Percentiles rank a stretch among this genome's conserved stretches.
Evolutionary conservation across 305 asterid species (phyloP).

Genomic region (Rubia peregrina): DNA sequence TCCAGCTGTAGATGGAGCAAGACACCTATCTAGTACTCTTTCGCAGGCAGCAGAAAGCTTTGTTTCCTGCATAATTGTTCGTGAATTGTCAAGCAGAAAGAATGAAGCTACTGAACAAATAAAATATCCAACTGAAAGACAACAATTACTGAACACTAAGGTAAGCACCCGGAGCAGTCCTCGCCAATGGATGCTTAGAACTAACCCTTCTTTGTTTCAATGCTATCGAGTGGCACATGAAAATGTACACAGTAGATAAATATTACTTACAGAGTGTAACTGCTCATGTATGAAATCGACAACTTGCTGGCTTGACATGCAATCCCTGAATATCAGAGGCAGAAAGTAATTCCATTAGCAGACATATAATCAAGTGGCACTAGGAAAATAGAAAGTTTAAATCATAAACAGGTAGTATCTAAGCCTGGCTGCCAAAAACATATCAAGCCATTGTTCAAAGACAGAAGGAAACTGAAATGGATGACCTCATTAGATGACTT

Average conservation of each 20-base stretch:
- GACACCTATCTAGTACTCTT: slow-evolving; percentile 74
- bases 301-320: slow-evolving; percentile 97
- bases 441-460: background rate
- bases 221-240: background rate
- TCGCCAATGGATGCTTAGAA: background rate
- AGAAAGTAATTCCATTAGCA: background rate
- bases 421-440: background rate
- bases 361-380: background rate
- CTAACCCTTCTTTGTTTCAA: background rate
- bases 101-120: background rate
- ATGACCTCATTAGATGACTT: background rate
- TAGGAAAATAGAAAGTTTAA: background rate
- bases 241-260: background rate
- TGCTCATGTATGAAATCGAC: slow-evolving; percentile 85
- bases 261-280: slow-evolving; percentile 61
- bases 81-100: slow-evolving; percentile 8
- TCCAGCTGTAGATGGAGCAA: slow-evolving; percentile 82
- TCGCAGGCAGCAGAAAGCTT: slow-evolving; percentile 82
- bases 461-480: background rate
- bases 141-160: background rate
- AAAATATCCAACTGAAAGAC: background rate
- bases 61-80: slow-evolving; percentile 51
- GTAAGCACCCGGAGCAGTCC: background rate
- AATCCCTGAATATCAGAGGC: slow-evolving; percentile 53
- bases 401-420: background rate